phyloP scores from a whole-genome alignment of 2,329 filamentous ascomycete genomes.

The Ophiostoma quercus region DNA sequence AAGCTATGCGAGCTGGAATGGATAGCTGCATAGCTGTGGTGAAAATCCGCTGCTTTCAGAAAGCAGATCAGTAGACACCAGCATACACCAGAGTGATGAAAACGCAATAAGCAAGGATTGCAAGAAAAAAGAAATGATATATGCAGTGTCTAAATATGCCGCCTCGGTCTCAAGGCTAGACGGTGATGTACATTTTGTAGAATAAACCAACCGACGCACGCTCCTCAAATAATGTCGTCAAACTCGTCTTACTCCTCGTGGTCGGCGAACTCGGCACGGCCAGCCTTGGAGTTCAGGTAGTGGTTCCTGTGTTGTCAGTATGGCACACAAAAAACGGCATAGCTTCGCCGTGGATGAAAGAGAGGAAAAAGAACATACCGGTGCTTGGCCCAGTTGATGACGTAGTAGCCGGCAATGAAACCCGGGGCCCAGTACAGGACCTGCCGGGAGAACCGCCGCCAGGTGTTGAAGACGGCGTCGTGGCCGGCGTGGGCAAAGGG shows the following conservation, averaged over 20 bases:
- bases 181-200: constrained; percentile 24
- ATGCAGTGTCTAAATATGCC: constrained; percentile 21
- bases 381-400: constrained; percentile 87
- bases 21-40: not conserved
- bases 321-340: not conserved
- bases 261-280: constrained; percentile 51
- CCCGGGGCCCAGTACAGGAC: constrained; percentile 85
- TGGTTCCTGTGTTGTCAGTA: constrained; percentile 55
- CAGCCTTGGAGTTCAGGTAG: constrained; percentile 74
- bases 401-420: constrained; percentile 69
- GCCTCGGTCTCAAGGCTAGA: constrained; percentile 17
- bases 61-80: not conserved
- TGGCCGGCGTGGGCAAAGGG: constrained; percentile 72
- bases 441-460: constrained; percentile 78
- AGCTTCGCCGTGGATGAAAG: not conserved
- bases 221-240: constrained; percentile 6
- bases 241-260: constrained; percentile 24
- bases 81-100: not conserved
- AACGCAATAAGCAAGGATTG: not conserved
- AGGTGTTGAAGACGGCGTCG: constrained; percentile 92
- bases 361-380: constrained; percentile 53
- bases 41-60: not conserved
- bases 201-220: constrained; percentile 21
- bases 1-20: not conserved
- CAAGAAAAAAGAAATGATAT: constrained; percentile 18